Base-by-base conservation (phyloP, 73 alveolate genomes). In the Stentor coeruleus region DNA sequence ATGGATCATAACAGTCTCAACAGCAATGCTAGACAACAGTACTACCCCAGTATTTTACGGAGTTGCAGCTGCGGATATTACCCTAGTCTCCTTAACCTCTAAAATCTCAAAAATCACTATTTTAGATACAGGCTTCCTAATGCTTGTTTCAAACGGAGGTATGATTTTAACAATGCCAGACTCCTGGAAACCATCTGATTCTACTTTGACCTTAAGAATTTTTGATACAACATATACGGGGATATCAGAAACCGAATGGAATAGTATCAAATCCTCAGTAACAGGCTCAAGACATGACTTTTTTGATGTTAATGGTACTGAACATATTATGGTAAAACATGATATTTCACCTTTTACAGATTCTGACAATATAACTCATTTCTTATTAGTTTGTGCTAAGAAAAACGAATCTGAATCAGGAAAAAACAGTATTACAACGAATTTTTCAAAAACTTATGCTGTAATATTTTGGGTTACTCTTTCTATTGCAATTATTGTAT, bases 111-210 rank as follows among this genome's bases (percentile, higher is more conserved):
- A 20, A 28, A 31, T 66, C 1, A 31, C 37, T 26, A 66, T 66
- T 28, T 2, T 66, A 26, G 79, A 66, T 0, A 66, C 49, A 1
- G 79, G 79, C 79, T 66, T 66, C 37, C 20, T 33, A 31, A 66
- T 66, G 79, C 79, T 66, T 20, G 79, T 66, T 26, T 26, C 42
- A 28, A 28, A 37, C 14, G 79, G 37, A 66, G 79, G 79, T 20
- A 66, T 66, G 79, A 66, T 66, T 33, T 11, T 66, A 11, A 20
- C 40, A 20, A 33, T 66, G 36, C 79, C 79, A 2, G 39, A 66
- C 36, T 26, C 39, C 33, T 66, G 79, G 79, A 20, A 66, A 20
- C 66, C 66, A 11, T 66, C 66, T 20, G 66, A 66, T 66, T 66
- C 14, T 11, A 31, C 40, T 20, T 14, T 26, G 37, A 28, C 79